phyloP scores from a whole-genome alignment of 1,284 basidiomycete species.

The Apiotrichum sp. region DNA sequence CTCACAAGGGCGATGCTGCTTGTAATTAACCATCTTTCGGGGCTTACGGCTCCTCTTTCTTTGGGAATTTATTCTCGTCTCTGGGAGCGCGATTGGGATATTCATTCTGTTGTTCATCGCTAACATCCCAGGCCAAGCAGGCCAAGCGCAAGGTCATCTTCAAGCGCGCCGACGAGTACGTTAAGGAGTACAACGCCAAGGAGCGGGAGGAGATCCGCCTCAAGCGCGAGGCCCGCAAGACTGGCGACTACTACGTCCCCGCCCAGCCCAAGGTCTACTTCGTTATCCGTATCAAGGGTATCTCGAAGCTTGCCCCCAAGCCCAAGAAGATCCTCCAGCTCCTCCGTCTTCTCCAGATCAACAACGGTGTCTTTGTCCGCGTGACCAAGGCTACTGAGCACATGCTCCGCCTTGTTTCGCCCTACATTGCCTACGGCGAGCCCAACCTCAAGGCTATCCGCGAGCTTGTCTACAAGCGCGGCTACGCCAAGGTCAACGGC shows the following conservation, averaged over 20 bases:
- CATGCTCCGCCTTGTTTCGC: slow-evolving; percentile 96
- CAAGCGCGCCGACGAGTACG: slow-evolving; percentile 98
- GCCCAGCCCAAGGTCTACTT: slow-evolving; percentile 97
- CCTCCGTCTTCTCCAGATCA: slow-evolving; percentile 97
- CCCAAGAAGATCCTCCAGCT: slow-evolving; percentile 98
- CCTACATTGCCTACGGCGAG: slow-evolving; percentile 92
- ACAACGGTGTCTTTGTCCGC: slow-evolving; percentile 98
- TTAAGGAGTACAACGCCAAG: slow-evolving; percentile 88
- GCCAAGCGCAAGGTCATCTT: slow-evolving; percentile 96
- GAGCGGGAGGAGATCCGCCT: slow-evolving; percentile 97
- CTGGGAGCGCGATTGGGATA: background rate
- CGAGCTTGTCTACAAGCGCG: slow-evolving; percentile 98
- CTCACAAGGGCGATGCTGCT: slow-evolving; percentile 60
- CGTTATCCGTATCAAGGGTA: slow-evolving; percentile 95
- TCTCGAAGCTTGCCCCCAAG: slow-evolving; percentile 99
- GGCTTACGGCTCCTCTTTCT: slow-evolving; percentile 55
- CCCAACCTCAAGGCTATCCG: slow-evolving; percentile 92
- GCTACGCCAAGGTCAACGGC: slow-evolving; percentile 97
- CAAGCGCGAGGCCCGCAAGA: slow-evolving; percentile 83
- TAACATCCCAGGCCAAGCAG: slow-evolving; percentile 61
- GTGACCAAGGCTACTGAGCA: slow-evolving; percentile 94
- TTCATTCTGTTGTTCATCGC: slow-evolving; percentile 43
- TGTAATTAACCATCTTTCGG: slow-evolving; percentile 96
- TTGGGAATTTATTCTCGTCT: background rate
- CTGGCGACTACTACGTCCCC: slow-evolving; percentile 95